Evolutionary conservation across 208 protist genomes (phyloP).

Genomic region (Trichomonas vaginalis): DNA sequence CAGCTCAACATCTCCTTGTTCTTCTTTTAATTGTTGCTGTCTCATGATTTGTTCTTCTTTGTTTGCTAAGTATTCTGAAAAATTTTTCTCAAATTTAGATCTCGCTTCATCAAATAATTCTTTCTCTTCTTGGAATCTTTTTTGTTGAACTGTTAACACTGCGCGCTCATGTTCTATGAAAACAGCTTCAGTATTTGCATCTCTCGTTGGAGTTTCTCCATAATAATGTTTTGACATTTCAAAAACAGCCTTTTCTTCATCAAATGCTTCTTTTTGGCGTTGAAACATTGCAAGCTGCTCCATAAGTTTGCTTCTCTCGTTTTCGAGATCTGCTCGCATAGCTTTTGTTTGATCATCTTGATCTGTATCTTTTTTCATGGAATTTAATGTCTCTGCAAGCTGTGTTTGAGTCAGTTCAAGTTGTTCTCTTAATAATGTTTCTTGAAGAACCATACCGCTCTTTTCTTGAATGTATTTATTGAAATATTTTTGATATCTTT

Average conservation of each 20-base stretch:
- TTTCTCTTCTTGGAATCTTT: not conserved
- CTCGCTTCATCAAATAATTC: not conserved
- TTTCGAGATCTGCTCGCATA: not conserved
- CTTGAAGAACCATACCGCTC: not conserved
- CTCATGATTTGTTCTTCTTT: not conserved
- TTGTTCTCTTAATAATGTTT: not conserved
- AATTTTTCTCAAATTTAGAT: not conserved
- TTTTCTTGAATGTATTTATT: not conserved
- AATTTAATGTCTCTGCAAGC: not conserved
- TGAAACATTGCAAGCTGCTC: not conserved
- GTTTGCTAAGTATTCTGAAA: not conserved
- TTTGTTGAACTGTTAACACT: not conserved
- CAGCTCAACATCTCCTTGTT: constrained; percentile 61
- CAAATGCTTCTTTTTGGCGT: not conserved
- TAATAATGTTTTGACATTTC: not conserved
- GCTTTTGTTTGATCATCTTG: not conserved
- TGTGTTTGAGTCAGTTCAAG: not conserved
- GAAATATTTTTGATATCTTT: not conserved
- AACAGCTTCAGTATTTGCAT: not conserved
- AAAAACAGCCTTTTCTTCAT: not conserved
- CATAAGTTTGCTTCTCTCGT: not conserved
- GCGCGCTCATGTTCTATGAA: not conserved
- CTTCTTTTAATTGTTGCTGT: not conserved
- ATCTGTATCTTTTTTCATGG: not conserved
- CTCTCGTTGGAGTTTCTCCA: not conserved